These are phyloP conservation scores for Marasmius tenuissimus DNA, from an alignment of 1,284 basidiomycete genomes.

Conservation along the genomic window DNA sequence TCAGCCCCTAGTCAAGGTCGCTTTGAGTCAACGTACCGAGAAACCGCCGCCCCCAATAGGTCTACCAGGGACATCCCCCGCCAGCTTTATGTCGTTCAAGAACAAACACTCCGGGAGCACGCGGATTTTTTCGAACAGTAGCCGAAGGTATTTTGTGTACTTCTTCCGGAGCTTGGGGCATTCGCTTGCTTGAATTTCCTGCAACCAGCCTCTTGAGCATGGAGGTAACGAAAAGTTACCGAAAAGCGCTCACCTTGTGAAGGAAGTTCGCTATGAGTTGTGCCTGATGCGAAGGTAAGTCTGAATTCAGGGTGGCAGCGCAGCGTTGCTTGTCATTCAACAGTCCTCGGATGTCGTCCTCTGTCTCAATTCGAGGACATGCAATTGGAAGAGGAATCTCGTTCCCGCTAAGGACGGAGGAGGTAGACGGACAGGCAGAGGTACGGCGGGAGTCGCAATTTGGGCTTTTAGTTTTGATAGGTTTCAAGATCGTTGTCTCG, in stretches of 20 bases:
- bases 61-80: no score
- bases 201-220: neutral
- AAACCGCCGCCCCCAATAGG: neutral
- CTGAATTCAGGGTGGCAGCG: no score
- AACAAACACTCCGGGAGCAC: neutral
- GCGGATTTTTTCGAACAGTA: neutral
- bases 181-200: neutral
- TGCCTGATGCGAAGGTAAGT: no score
- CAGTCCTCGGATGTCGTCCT: no score
- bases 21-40: neutral
- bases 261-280: neutral
- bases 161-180: neutral
- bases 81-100: neutral
- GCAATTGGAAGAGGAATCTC: no score
- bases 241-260: neutral
- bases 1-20: neutral
- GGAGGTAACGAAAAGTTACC: neutral
- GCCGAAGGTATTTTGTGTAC: neutral
- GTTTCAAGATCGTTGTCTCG: no score
- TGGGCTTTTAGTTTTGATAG: no score
- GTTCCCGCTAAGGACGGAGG: no score
- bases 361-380: no score
- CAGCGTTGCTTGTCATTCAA: no score
- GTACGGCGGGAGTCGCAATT: no score
- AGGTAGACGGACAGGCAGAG: no score